Conservation (phyloP, 2,329 filamentous ascomycete species). For the Canariomyces notabilis region DNA sequence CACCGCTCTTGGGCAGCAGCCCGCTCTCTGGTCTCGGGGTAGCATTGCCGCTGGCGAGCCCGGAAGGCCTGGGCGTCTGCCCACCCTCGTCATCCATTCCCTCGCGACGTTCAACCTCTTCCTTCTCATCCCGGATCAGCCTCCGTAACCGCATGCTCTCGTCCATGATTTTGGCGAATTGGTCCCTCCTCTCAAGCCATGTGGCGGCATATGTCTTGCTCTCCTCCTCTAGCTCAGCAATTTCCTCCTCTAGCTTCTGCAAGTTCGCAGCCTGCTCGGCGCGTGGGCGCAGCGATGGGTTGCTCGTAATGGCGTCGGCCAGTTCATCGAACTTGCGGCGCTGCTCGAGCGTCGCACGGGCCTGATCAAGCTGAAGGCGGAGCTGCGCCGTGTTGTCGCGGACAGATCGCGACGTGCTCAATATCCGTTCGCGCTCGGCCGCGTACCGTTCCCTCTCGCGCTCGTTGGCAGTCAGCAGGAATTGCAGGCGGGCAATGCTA, state of each 20-base stretch:
- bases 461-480: constrained; percentile 76
- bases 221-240: constrained; percentile 79
- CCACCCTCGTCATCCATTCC: constrained; percentile 65
- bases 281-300: constrained; percentile 72
- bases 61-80: constrained; percentile 44
- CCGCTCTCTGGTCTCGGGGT: constrained; percentile 46
- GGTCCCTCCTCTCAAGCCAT: constrained; percentile 78
- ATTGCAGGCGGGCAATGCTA: constrained; percentile 81
- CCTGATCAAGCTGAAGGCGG: constrained; percentile 68
- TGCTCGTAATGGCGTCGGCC: constrained; percentile 79
- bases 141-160: constrained; percentile 83
- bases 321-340: constrained; percentile 84
- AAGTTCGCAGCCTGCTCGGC: constrained; percentile 76
- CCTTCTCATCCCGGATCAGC: constrained; percentile 90
- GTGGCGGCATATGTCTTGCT: constrained; percentile 74
- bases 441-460: constrained; percentile 80
- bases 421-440: constrained; percentile 71
- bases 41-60: constrained; percentile 46
- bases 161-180: constrained; percentile 84
- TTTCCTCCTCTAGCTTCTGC: constrained; percentile 80
- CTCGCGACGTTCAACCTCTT: constrained; percentile 83
- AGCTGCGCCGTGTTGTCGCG: constrained; percentile 69
- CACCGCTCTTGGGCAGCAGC: constrained; percentile 17
- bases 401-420: constrained; percentile 71
- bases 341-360: constrained; percentile 68